Conservation (phyloP, 176 grass and related monocot genomes). For the Melocanna baccifera region DNA sequence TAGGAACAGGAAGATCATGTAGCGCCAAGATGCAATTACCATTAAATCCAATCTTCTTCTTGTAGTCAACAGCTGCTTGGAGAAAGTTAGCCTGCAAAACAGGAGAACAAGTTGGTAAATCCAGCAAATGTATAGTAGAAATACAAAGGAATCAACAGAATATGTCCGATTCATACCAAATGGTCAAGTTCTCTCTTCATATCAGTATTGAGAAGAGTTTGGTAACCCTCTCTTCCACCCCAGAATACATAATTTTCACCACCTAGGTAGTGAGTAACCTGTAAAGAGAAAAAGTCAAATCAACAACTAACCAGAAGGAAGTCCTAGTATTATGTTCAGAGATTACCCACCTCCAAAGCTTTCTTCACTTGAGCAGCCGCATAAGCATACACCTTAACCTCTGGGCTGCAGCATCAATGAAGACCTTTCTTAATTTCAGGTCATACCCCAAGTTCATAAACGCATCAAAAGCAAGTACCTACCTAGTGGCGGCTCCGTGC, state of each 20-base stretch:
- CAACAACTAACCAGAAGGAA: constrained; percentile 1
- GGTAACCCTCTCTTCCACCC: constrained; percentile 95
- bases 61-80: constrained; percentile 83
- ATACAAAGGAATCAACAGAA: background rate
- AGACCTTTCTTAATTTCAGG: constrained; percentile 9
- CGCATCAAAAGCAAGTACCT: background rate
- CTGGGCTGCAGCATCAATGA: constrained; percentile 32
- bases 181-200: constrained; percentile 98
- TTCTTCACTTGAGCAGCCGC: constrained; percentile 97
- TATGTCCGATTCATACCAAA: constrained; percentile 46
- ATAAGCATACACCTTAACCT: constrained; percentile 81
- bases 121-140: background rate
- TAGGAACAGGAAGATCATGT: constrained; percentile 5
- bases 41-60: constrained; percentile 92
- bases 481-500: constrained; percentile 97
- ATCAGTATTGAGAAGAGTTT: constrained; percentile 93
- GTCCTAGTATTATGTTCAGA: background rate
- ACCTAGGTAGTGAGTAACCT: constrained; percentile 90
- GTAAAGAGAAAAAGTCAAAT: constrained; percentile 19
- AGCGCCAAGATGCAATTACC: constrained; percentile 41
- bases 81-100: constrained; percentile 80
- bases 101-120: background rate
- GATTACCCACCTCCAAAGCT: constrained; percentile 69
- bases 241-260: constrained; percentile 99
- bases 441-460: background rate